These are phyloP conservation scores for Kwoniella heveanensis DNA, from an alignment of 768 basidiomycete genomes.

Conservation along the genomic window DNA sequence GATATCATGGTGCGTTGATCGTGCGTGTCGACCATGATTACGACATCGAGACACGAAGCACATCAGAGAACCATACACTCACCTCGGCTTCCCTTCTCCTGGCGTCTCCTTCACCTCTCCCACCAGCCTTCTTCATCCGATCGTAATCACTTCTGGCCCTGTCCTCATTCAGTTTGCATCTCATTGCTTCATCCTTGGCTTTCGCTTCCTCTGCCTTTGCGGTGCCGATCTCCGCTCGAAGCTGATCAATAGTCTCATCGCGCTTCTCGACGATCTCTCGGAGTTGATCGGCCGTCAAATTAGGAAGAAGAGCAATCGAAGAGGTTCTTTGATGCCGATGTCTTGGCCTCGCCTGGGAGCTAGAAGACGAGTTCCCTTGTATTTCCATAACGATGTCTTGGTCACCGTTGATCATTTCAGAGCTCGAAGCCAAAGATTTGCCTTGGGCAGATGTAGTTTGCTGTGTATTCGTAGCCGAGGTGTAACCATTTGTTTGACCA, in stretches of 20 bases:
- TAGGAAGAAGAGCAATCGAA: slow-evolving; percentile 15
- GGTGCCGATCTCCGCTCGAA: slow-evolving; percentile 44
- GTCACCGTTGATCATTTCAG: not conserved
- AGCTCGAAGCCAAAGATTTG: not conserved
- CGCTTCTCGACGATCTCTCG: slow-evolving; percentile 38
- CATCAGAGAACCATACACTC: not conserved
- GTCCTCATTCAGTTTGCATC: slow-evolving; percentile 29
- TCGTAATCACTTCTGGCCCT: slow-evolving; percentile 33
- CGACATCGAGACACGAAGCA: not conserved
- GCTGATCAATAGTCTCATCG: slow-evolving; percentile 40
- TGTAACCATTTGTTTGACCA: not conserved
- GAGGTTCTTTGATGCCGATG: slow-evolving; percentile 17
- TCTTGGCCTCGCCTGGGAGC: not conserved
- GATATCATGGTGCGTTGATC: no score
- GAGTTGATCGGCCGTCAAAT: slow-evolving; percentile 31
- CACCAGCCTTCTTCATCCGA: slow-evolving; percentile 12
- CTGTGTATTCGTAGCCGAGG: not conserved
- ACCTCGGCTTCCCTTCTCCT: slow-evolving; percentile 31
- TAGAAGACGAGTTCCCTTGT: not conserved
- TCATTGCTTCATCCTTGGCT: slow-evolving; percentile 36
- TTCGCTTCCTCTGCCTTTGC: slow-evolving; percentile 46
- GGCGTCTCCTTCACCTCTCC: slow-evolving; percentile 2
- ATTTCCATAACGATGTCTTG: not conserved
- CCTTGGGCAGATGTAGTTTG: not conserved
- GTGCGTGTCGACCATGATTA: no score